A percentile compares a stretch with the other conserved stretches of the same genome.
Conservation (phyloP, 1,284 basidiomycete species). For the Singerocomus rubriflavus region DNA sequence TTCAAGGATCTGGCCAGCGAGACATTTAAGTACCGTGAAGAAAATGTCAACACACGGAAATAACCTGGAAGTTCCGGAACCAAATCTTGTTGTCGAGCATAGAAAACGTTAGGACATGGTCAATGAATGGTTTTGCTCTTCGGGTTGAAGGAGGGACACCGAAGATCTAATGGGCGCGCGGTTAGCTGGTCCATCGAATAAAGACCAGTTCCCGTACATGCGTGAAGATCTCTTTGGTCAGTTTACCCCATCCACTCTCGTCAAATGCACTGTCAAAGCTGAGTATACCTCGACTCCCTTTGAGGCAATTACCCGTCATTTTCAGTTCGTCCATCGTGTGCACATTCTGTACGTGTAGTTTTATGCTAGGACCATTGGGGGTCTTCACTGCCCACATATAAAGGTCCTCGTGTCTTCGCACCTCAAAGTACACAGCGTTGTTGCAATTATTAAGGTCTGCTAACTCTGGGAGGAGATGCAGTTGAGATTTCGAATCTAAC, state of each 20-base stretch:
- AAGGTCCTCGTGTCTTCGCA: slow-evolving; percentile 91
- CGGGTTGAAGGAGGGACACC: slow-evolving; percentile 89
- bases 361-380: slow-evolving; percentile 96
- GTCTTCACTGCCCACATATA: slow-evolving; percentile 98
- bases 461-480: slow-evolving; percentile 93
- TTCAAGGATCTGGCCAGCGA: slow-evolving; percentile 60
- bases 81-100: slow-evolving; percentile 96
- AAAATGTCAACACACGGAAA: slow-evolving; percentile 14
- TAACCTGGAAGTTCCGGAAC: slow-evolving; percentile 98
- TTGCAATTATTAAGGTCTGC: slow-evolving; percentile 99
- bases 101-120: slow-evolving; percentile 96
- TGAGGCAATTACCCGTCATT: slow-evolving; percentile 99
- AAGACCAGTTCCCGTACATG: slow-evolving; percentile 64
- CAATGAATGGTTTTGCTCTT: slow-evolving; percentile 95
- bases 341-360: slow-evolving; percentile 97
- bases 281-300: slow-evolving; percentile 89
- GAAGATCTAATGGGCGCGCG: slow-evolving; percentile 69
- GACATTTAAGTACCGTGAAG: slow-evolving; percentile 1
- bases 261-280: slow-evolving; percentile 95
- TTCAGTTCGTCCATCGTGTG: slow-evolving; percentile 99
- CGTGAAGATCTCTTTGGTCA: slow-evolving; percentile 95
- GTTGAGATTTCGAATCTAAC: slow-evolving; percentile 94
- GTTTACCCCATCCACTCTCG: slow-evolving; percentile 79
- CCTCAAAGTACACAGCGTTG: slow-evolving; percentile 97
- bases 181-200: slow-evolving; percentile 6